Evolutionary conservation across 1,284 basidiomycete genomes (phyloP).

Genomic region (Cutaneotrichosporon mucoides): DNA sequence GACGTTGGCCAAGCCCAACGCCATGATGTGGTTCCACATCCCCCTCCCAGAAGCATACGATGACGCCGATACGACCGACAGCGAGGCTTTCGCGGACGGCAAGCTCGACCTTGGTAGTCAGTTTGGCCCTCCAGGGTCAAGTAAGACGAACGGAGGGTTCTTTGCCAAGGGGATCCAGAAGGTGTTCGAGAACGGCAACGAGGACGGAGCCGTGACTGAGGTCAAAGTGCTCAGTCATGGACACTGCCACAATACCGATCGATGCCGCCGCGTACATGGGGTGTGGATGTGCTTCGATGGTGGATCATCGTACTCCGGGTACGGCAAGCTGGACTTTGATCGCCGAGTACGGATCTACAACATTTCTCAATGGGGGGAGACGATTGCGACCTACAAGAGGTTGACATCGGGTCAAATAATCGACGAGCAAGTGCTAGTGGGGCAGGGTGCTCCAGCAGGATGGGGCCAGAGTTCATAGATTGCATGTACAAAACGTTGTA

Average conservation of each 20-base stretch:
- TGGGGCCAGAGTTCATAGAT: slow-evolving; percentile 15
- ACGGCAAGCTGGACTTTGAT: slow-evolving; percentile 76
- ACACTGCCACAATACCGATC: slow-evolving; percentile 81
- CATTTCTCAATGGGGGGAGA: slow-evolving; percentile 81
- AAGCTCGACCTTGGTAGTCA: slow-evolving; percentile 65
- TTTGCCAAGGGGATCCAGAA: slow-evolving; percentile 70
- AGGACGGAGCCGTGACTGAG: slow-evolving; percentile 40
- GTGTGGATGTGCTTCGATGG: slow-evolving; percentile 92
- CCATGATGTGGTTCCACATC: slow-evolving; percentile 93
- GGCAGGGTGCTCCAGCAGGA: slow-evolving; percentile 29
- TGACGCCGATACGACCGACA: slow-evolving; percentile 28
- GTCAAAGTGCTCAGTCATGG: slow-evolving; percentile 70
- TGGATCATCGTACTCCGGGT: slow-evolving; percentile 83
- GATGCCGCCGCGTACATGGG: slow-evolving; percentile 75
- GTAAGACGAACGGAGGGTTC: slow-evolving; percentile 71
- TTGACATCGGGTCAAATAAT: slow-evolving; percentile 67
- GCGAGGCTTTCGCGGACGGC: slow-evolving; percentile 42
- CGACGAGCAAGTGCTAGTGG: slow-evolving; percentile 54
- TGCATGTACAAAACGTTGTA: neutral
- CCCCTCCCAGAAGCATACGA: slow-evolving; percentile 62
- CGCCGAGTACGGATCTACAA: slow-evolving; percentile 82
- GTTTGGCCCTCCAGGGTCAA: slow-evolving; percentile 55
- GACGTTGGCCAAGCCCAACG: slow-evolving; percentile 80
- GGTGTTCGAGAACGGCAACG: slow-evolving; percentile 54
- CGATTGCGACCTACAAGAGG: slow-evolving; percentile 82